Percentiles rank a stretch among this genome's conserved stretches.
These are phyloP conservation scores for Botrytis elliptica DNA, from an alignment of 2,329 filamentous ascomycete genomes.

Conservation along the genomic window DNA sequence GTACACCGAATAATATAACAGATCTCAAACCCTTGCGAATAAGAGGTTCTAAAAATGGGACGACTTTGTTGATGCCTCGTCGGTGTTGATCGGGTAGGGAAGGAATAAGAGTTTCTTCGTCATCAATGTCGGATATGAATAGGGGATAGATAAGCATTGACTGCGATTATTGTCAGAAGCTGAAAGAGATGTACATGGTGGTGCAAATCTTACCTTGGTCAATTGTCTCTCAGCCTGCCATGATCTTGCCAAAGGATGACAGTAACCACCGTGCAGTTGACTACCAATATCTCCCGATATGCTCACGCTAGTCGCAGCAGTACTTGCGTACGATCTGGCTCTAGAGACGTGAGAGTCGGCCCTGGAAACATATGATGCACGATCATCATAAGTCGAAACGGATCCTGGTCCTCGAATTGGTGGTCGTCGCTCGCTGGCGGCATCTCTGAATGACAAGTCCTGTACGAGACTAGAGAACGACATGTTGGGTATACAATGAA, in stretches of 20 bases:
- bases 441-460: slow-evolving; percentile 60
- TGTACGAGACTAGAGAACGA: slow-evolving; percentile 68
- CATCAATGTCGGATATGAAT: slow-evolving; percentile 91
- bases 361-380: slow-evolving; percentile 59
- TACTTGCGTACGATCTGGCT: slow-evolving; percentile 66
- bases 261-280: slow-evolving; percentile 80
- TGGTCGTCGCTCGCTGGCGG: slow-evolving; percentile 46
- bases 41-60: slow-evolving; percentile 81
- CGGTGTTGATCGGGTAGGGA: slow-evolving; percentile 90
- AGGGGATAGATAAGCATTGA: slow-evolving; percentile 98
- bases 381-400: slow-evolving; percentile 54
- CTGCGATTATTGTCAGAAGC: slow-evolving; percentile 46
- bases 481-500: slow-evolving; percentile 45
- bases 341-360: slow-evolving; percentile 57
- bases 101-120: slow-evolving; percentile 87
- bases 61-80: slow-evolving; percentile 80
- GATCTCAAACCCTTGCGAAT: slow-evolving; percentile 87
- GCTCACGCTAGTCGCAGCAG: slow-evolving; percentile 66
- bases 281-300: slow-evolving; percentile 75
- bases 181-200: slow-evolving; percentile 10
- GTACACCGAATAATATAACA: slow-evolving; percentile 95
- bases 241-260: slow-evolving; percentile 72
- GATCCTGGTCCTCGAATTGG: slow-evolving; percentile 47
- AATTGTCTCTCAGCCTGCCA: slow-evolving; percentile 85
- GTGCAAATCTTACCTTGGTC: slow-evolving; percentile 63